phyloP scores from a whole-genome alignment of 2,329 filamentous ascomycete genomes.

The Geosmithia putterillii region DNA sequence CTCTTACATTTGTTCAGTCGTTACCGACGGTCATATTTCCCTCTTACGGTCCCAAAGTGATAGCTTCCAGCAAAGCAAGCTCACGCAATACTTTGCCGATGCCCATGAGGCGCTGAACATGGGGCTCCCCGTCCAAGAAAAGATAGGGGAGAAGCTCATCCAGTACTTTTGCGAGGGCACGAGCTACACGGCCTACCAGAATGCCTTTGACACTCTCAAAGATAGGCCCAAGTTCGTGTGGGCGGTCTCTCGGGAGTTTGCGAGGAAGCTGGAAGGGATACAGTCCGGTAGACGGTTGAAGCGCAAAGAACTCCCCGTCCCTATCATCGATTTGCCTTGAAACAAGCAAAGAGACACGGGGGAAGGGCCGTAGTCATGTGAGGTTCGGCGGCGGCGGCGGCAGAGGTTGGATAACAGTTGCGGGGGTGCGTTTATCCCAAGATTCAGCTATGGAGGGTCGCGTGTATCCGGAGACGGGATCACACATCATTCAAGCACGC shows the following conservation, averaged over 20 bases:
- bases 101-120: constrained; percentile 17
- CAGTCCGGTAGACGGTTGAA: constrained; percentile 11
- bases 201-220: constrained; percentile 10
- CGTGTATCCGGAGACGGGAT: too few relatives aligned
- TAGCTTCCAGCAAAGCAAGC: constrained; percentile 11
- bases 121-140: constrained; percentile 9
- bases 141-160: constrained; percentile 12
- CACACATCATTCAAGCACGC: too few relatives aligned
- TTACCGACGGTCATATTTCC: constrained; percentile 18
- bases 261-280: constrained; percentile 13
- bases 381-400: too few relatives aligned
- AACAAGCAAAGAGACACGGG: background rate
- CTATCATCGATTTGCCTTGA: background rate
- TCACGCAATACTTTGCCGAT: constrained; percentile 21
- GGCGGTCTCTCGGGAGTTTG: constrained; percentile 17
- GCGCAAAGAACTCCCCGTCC: constrained; percentile 13
- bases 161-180: constrained; percentile 19
- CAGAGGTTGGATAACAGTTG: too few relatives aligned
- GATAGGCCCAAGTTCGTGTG: constrained; percentile 16
- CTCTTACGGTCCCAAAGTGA: constrained; percentile 14
- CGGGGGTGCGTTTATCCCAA: too few relatives aligned
- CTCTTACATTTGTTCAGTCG: constrained; percentile 15
- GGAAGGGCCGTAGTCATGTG: too few relatives aligned
- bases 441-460: too few relatives aligned
- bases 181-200: constrained; percentile 13